A percentile compares a stretch with the other conserved stretches of the same genome.
These are phyloP conservation scores for Colletotrichum sidae DNA, from an alignment of 2,329 filamentous ascomycete genomes.

Conservation along the genomic window DNA sequence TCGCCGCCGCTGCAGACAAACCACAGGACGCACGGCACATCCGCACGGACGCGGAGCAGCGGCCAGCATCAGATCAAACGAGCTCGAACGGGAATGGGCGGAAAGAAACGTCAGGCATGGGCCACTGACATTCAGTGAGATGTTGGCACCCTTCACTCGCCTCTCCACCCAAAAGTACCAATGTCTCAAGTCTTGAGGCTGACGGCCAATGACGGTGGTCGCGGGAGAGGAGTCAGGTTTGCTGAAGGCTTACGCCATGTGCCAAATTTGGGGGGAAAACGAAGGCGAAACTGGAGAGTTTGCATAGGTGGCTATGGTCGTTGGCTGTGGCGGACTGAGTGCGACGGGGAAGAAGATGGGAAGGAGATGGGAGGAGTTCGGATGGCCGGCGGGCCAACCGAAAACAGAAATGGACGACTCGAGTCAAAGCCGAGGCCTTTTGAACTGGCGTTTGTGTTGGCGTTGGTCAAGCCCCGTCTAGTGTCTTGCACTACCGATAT, in stretches of 20 bases:
- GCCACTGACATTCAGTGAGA: conserved; percentile 11
- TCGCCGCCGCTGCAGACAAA: conserved; percentile 18
- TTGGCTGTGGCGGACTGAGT: not conserved
- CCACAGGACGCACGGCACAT: conserved; percentile 1
- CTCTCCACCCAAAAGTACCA: not conserved
- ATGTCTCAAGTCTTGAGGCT: conserved; percentile 4
- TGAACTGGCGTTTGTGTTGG: conserved; percentile 1
- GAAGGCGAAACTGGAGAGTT: conserved; percentile 1
- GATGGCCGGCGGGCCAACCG: conserved; percentile 18
- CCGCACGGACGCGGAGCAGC: conserved; percentile 9
- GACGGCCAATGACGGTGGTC: conserved; percentile 9
- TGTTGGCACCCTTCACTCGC: not conserved
- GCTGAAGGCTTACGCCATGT: conserved; percentile 14
- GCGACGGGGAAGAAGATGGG: no score
- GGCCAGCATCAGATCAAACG: not conserved
- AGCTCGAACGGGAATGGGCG: conserved; percentile 9
- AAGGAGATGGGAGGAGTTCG: not conserved
- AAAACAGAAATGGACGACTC: not conserved
- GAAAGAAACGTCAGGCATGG: not conserved
- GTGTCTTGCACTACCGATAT: conserved; percentile 13
- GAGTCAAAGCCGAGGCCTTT: conserved; percentile 19
- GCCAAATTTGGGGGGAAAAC: conserved; percentile 3
- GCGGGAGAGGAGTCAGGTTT: conserved; percentile 10
- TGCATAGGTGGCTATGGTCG: not conserved
- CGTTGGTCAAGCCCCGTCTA: conserved; percentile 2